Evolutionary conservation across 768 basidiomycete genomes (phyloP), one percentile per base, ranked within the genome.

Genomic region (Pisolithus orientalis): DNA sequence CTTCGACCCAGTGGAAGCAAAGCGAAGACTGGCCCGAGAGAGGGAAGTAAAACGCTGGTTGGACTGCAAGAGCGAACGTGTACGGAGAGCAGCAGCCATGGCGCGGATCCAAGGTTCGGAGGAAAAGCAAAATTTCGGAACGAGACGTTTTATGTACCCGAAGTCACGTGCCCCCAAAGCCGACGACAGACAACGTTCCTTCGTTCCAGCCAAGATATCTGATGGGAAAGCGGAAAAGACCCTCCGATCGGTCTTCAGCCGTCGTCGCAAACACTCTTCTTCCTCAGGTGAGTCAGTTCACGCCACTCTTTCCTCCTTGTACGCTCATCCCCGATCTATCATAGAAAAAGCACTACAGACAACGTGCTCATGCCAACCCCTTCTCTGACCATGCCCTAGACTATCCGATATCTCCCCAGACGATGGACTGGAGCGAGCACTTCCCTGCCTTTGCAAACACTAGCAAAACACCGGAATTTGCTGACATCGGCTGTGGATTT

Each of bases 401-500:
- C 54, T 98, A 97, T 63, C 95, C 95, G 2, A 52, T 79, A 13
- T 83, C 84, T 6, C 94, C 94, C 4, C 65, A 75, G 32, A 69
- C 72, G 47, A 82, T 95, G 66, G 84, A 94, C 69, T 96, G 94
- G 94, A 67, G 74, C 10, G 66, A 70, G 21, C 91, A 94, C 68
- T 98, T 84, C 70, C 94, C 95, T 0, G 76, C 81, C 28, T 87
- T 83, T 65, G 66, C 72, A 29, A 68, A 63, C 24, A 66, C 76
- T 32, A 75, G 75, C 39, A 87, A 87, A 62, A 70, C 72, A 9
- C 94, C 96, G 43, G 92, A 94, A 69, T 96, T 94, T 63, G 96
- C 92, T 4, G 96, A 99, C 68, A 83, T 99, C 34, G 96, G 96
- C 0, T 99, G 96, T 67, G 96, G 96, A 40, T 99, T 98, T 62